phyloP scores from a whole-genome alignment of 148 eudicot genomes.

The Heliamphora exappendiculata region DNA sequence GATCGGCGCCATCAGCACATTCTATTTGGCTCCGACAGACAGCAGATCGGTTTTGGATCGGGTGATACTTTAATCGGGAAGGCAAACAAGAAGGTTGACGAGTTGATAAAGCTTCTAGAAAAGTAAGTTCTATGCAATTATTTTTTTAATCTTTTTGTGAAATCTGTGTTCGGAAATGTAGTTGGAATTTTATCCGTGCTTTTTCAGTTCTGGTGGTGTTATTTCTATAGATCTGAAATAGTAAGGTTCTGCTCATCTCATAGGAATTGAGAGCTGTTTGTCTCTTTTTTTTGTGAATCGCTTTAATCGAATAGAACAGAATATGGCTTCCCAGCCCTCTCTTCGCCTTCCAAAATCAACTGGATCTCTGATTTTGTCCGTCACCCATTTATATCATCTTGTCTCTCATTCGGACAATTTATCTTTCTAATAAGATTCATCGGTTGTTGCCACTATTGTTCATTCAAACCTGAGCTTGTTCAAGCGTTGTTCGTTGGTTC shows the following conservation, averaged over 20 bases:
- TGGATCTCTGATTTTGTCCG: too few relatives aligned
- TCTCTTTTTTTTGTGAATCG: too few relatives aligned
- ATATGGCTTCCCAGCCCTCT: too few relatives aligned
- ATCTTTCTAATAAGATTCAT: too few relatives aligned
- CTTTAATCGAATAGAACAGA: too few relatives aligned
- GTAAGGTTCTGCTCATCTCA: not conserved
- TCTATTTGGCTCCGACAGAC: not conserved
- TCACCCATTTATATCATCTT: too few relatives aligned
- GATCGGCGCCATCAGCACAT: slow-evolving; percentile 10
- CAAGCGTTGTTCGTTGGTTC: not conserved
- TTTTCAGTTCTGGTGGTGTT: not conserved
- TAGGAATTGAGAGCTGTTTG: too few relatives aligned
- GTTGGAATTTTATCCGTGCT: not conserved
- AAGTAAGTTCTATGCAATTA: slow-evolving; percentile 35
- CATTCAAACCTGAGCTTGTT: slow-evolving; percentile 5
- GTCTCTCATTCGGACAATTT: too few relatives aligned
- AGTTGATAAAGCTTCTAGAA: slow-evolving; percentile 34
- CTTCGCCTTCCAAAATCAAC: too few relatives aligned
- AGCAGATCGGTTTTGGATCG: slow-evolving; percentile 1
- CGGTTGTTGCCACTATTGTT: not conserved
- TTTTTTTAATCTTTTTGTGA: too few relatives aligned
- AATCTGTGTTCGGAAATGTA: not conserved
- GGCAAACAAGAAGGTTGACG: slow-evolving; percentile 16
- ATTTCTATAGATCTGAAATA: not conserved
- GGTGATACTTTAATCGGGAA: slow-evolving; percentile 9